Evolutionary conservation across 768 basidiomycete genomes (phyloP).

Genomic region (Hebeloma cylindrosporum): DNA sequence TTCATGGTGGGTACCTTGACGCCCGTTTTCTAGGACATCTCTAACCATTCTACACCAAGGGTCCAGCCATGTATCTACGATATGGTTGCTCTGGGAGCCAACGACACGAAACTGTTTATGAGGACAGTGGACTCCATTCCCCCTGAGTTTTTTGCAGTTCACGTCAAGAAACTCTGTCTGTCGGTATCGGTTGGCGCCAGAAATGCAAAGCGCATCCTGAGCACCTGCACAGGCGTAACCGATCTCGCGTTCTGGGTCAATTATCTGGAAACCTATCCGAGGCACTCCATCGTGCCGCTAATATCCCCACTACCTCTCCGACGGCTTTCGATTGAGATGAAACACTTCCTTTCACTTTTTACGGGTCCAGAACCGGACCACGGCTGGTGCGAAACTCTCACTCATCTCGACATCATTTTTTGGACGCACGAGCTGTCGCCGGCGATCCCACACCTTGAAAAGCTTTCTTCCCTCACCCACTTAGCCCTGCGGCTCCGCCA

Average conservation of each 20-base stretch:
- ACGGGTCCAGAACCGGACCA: slow-evolving; percentile 11
- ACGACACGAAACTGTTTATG: slow-evolving; percentile 35
- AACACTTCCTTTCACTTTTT: slow-evolving; percentile 28
- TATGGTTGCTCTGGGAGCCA: slow-evolving; percentile 34
- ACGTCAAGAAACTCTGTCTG: slow-evolving; percentile 41
- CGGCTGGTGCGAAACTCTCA: slow-evolving; percentile 31
- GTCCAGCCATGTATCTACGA: slow-evolving; percentile 40
- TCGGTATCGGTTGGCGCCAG: slow-evolving; percentile 29
- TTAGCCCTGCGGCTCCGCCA: slow-evolving; percentile 31
- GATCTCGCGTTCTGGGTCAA: slow-evolving; percentile 42
- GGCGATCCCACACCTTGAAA: slow-evolving; percentile 28
- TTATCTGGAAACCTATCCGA: slow-evolving; percentile 23
- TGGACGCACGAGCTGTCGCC: slow-evolving; percentile 28
- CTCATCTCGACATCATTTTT: slow-evolving; percentile 39
- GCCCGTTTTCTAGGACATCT: too few species aligned
- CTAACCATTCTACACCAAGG: slow-evolving; percentile 25
- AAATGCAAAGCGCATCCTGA: slow-evolving; percentile 33
- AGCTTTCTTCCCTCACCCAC: slow-evolving; percentile 32
- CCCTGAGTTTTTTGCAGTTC: slow-evolving; percentile 32
- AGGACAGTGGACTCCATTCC: slow-evolving; percentile 35
- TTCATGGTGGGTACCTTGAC: slow-evolving; percentile 30
- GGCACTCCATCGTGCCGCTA: slow-evolving; percentile 21
- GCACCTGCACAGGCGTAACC: slow-evolving; percentile 36
- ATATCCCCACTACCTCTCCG: slow-evolving; percentile 29
- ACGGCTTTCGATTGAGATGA: slow-evolving; percentile 36